phyloP scores from a whole-genome alignment of 2,329 filamentous ascomycete genomes.

The Exophiala mesophila region DNA sequence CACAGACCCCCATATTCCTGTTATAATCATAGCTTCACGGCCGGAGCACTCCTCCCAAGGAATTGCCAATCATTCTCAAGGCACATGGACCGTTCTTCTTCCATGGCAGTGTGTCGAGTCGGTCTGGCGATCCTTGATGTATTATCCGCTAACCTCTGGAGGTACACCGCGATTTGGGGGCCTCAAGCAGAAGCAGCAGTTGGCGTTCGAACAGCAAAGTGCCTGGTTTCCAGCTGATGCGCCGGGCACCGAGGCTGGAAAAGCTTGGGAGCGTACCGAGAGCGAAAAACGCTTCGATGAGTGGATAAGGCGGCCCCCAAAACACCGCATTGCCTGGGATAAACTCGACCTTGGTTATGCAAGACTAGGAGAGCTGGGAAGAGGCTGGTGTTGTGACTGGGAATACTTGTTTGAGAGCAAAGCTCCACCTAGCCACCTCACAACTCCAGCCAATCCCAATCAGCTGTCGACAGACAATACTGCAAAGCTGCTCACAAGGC shows the following conservation, averaged over 20 bases:
- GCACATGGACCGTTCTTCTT: conserved; percentile 75
- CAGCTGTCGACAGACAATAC: not conserved
- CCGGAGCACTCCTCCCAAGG: conserved; percentile 39
- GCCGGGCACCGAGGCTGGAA: conserved; percentile 72
- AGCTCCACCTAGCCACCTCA: not conserved
- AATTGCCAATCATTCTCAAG: conserved; percentile 50
- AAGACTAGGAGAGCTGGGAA: conserved; percentile 74
- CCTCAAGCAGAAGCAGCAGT: conserved; percentile 70
- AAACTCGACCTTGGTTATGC: conserved; percentile 68
- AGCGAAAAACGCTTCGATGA: conserved; percentile 54
- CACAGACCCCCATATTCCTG: conserved; percentile 70
- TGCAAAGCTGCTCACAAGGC: conserved; percentile 13
- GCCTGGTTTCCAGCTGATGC: conserved; percentile 87
- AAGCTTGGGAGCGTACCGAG: conserved; percentile 68
- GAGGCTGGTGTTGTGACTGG: conserved; percentile 81
- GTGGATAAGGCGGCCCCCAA: conserved; percentile 75
- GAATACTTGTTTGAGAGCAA: conserved; percentile 54
- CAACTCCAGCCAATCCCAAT: not conserved
- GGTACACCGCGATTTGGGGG: conserved; percentile 80
- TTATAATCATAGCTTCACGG: conserved; percentile 55
- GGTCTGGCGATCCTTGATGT: conserved; percentile 82
- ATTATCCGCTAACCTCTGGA: conserved; percentile 72
- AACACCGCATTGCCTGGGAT: conserved; percentile 71
- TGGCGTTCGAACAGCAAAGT: conserved; percentile 70
- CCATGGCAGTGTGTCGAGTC: conserved; percentile 86